Evolutionary conservation across 2,329 filamentous ascomycete genomes (phyloP).

Genomic region (Beauveria pseudobassiana): DNA sequence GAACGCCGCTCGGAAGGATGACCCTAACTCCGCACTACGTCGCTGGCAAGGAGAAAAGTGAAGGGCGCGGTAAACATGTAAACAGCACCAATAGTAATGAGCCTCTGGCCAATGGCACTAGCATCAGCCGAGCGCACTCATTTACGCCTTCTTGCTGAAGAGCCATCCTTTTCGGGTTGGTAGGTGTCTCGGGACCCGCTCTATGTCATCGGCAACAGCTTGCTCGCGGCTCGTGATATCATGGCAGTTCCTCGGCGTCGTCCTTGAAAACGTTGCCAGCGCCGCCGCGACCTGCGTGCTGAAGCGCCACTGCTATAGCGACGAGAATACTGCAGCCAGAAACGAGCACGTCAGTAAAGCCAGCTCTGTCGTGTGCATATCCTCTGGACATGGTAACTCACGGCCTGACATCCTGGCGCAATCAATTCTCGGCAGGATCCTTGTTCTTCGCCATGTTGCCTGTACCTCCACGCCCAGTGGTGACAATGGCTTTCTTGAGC

Average conservation of each 20-base stretch:
- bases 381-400: slow-evolving; percentile 33
- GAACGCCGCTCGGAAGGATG: background rate
- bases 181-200: slow-evolving; percentile 16
- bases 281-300: slow-evolving; percentile 67
- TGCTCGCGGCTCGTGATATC: slow-evolving; percentile 25
- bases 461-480: slow-evolving; percentile 79
- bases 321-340: slow-evolving; percentile 37
- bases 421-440: slow-evolving; percentile 65
- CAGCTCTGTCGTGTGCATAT: background rate
- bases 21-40: background rate
- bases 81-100: background rate
- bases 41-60: background rate
- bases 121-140: background rate
- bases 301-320: slow-evolving; percentile 48
- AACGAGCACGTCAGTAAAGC: slow-evolving; percentile 12
- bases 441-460: slow-evolving; percentile 78
- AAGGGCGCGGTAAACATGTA: background rate
- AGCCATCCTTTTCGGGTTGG: slow-evolving; percentile 35
- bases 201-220: slow-evolving; percentile 21
- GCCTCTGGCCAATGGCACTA: background rate
- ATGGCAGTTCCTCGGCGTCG: slow-evolving; percentile 23
- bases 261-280: slow-evolving; percentile 61
- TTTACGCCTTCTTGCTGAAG: slow-evolving; percentile 38
- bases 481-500: slow-evolving; percentile 76
- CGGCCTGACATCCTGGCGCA: slow-evolving; percentile 76